Evolutionary conservation across 345 rosid genomes (phyloP).

Genomic region (Sonneratia caseolaris): DNA sequence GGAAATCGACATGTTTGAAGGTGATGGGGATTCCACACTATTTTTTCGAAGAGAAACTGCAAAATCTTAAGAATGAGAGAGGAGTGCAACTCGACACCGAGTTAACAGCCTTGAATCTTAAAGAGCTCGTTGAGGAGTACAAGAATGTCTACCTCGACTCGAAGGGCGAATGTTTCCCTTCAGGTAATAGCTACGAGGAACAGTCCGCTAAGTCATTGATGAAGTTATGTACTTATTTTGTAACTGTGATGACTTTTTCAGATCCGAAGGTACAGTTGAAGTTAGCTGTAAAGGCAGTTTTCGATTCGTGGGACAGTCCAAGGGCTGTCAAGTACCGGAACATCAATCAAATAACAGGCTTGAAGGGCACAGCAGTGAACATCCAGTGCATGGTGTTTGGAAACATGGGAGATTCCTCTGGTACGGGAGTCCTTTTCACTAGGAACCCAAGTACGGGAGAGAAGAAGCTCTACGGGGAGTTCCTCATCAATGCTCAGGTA

Average conservation of each 20-base stretch:
- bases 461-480: conserved; percentile 85
- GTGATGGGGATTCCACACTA: conserved; percentile 86
- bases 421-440: conserved; percentile 90
- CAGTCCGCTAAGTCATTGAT: too few relatives aligned
- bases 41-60: conserved; percentile 68
- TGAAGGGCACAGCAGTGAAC: conserved; percentile 89
- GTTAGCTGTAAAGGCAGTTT: conserved; percentile 67
- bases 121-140: conserved; percentile 74
- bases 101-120: conserved; percentile 64
- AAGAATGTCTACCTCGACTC: conserved; percentile 57
- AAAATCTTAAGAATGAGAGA: conserved; percentile 50
- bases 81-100: conserved; percentile 65
- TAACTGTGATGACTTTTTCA: conserved; percentile 12
- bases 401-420: conserved; percentile 91
- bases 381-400: conserved; percentile 94
- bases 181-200: conserved; percentile 32
- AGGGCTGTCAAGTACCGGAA: conserved; percentile 74
- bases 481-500: conserved; percentile 91
- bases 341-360: conserved; percentile 81
- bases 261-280: conserved; percentile 72
- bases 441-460: conserved; percentile 93
- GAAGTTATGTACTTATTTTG: not conserved
- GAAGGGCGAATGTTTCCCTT: conserved; percentile 66
- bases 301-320: conserved; percentile 90
- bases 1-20: conserved; percentile 21